Percentiles rank a stretch among this genome's conserved stretches.
phyloP scores from a whole-genome alignment of 2,329 filamentous ascomycete species.

The Aspergillus awamori region DNA sequence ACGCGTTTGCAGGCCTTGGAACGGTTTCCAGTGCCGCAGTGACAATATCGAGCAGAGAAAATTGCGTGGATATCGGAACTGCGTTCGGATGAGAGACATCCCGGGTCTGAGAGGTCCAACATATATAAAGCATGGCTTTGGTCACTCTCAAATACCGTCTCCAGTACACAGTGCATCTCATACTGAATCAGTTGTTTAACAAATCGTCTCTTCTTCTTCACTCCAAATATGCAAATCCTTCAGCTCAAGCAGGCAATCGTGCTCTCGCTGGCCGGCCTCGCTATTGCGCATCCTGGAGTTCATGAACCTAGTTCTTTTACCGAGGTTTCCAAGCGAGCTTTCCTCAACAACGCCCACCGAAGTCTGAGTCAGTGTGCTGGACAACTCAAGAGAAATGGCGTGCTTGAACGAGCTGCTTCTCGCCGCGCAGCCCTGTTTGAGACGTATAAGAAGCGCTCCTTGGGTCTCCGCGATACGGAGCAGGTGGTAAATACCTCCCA shows the following conservation, averaged over 20 bases:
- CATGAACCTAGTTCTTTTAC: conserved; percentile 22
- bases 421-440: neutral
- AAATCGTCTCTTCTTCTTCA: neutral
- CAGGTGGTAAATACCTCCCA: neutral
- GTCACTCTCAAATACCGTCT: neutral
- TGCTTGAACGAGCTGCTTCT: neutral
- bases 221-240: conserved; percentile 1
- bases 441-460: neutral
- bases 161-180: neutral
- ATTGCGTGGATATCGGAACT: neutral
- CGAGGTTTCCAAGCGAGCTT: conserved; percentile 9
- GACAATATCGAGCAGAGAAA: neutral
- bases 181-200: neutral
- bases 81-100: neutral
- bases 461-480: neutral
- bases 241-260: conserved; percentile 14
- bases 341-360: conserved; percentile 11
- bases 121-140: neutral
- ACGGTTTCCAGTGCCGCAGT: neutral
- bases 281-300: conserved; percentile 24
- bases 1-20: conserved; percentile 1
- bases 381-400: conserved; percentile 18
- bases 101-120: neutral
- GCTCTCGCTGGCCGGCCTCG: conserved; percentile 19
- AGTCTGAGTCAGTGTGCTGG: conserved; percentile 1